Evolutionary conservation across 768 basidiomycete species (phyloP), one percentile per base, ranked within the genome.

Genomic region (Sarcodon aspratus): DNA sequence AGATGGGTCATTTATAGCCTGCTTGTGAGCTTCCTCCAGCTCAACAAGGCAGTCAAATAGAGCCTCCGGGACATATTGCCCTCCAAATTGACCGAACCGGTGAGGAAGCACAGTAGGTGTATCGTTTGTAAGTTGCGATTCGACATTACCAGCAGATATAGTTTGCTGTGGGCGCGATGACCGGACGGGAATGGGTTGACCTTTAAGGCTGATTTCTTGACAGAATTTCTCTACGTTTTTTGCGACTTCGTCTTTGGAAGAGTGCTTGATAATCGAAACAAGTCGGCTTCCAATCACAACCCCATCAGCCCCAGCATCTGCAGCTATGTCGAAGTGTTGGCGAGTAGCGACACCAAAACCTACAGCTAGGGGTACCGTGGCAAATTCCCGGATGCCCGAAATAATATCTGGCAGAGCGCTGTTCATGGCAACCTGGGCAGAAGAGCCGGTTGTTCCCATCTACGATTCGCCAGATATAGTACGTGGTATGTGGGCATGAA

Each of bases 391-490:
- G 44, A 99, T 84, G 34, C 91, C 83, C 18, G 76, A 68, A 46
- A 99, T 78, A 54, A 97, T 84, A 52, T 85, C 79, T 2, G 93
- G 89, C 2, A 98, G 80, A 18, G 76, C 78, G 35, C 63, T 69
- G 55, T 92, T 93, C 59, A 96, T 78, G 0, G 67, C 70, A 10
- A 78, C 77, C 37, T 75, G 68, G 40, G 77, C 81, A 2, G 89
- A 87, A 7, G 95, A 96, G 32, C 96, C 96, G 1, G 96, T 99
- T 1, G 91, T 96, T 11, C 96, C 96, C 96, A 99, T 99, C 90
- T 85, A 36, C n/a, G 37, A 43, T 9, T 13, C 7, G 5, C 13
- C 40, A 42, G 13, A 17, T 5, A 11, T 2, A 17, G 40, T 15
- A 33, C 17, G 43, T n/a, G 27, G 38, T 38, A 5, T 8, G 34